Percentiles rank a stretch among this genome's conserved stretches.
phyloP scores from a whole-genome alignment of 2,329 filamentous ascomycete species.

The Aureobasidium sp. region DNA sequence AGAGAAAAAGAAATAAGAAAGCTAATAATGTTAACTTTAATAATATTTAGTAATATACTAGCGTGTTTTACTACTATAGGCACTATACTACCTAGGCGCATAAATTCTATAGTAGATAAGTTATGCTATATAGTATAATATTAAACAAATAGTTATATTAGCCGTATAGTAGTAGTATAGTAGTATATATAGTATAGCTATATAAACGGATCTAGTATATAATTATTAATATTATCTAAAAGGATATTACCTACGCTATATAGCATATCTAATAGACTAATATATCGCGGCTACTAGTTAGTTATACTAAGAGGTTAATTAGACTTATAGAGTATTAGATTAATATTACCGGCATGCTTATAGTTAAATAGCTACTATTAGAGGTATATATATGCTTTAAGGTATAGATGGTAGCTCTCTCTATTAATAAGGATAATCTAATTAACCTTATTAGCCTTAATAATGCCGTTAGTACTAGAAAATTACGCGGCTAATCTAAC shows the following conservation, averaged over 20 bases:
- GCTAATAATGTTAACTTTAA: no score
- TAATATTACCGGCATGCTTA: background rate
- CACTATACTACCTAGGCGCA: no score
- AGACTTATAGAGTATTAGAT: background rate
- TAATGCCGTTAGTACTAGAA: background rate
- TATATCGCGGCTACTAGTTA: background rate
- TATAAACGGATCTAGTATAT: background rate
- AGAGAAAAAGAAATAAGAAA: no score
- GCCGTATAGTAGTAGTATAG: background rate
- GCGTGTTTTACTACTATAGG: no score
- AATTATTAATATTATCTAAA: background rate
- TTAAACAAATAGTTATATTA: background rate
- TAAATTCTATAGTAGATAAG: no score
- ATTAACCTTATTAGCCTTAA: background rate
- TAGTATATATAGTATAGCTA: no score
- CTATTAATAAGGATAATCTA: background rate
- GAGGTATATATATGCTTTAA: background rate
- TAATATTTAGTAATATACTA: no score
- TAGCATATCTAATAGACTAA: background rate
- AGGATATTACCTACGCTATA: background rate
- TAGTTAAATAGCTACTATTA: background rate
- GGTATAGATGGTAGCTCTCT: background rate
- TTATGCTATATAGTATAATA: no score
- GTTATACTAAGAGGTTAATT: background rate
- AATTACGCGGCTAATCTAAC: background rate